Conservation (phyloP, 129 eudicot species). For the Dittrichia graveolens region DNA sequence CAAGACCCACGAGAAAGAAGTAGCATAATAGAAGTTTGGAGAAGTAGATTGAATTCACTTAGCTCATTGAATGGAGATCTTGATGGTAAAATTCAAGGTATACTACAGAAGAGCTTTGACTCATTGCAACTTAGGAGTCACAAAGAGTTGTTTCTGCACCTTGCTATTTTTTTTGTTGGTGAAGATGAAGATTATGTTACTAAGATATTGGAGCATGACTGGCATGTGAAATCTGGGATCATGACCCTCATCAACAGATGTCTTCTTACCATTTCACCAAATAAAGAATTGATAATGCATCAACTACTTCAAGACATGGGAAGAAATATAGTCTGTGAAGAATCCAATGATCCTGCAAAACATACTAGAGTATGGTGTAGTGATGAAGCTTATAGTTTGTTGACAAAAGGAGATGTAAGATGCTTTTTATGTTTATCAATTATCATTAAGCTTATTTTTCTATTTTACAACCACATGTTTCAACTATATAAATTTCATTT, state of each 20-base stretch:
- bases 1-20: not conserved
- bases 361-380: conserved; percentile 27
- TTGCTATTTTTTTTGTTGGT: conserved; percentile 50
- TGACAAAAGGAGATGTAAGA: conserved; percentile 14
- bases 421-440: not conserved
- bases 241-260: conserved; percentile 12
- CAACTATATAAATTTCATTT: not conserved
- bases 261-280: conserved; percentile 28
- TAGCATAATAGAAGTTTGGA: conserved; percentile 29
- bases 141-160: conserved; percentile 38
- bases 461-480: not conserved
- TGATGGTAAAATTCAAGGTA: not conserved
- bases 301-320: conserved; percentile 28
- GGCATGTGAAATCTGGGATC: conserved; percentile 22
- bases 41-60: conserved; percentile 19
- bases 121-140: conserved; percentile 4
- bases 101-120: conserved; percentile 12
- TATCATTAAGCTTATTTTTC: not conserved
- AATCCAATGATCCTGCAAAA: conserved; percentile 26
- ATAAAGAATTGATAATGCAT: conserved; percentile 35
- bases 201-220: conserved; percentile 32
- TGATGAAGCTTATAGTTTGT: conserved; percentile 14
- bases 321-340: conserved; percentile 18
- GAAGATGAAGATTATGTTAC: conserved; percentile 27
- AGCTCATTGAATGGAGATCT: conserved; percentile 11